Base-by-base conservation (phyloP, 2,329 filamentous ascomycete genomes). In the Claviceps sorghi region DNA sequence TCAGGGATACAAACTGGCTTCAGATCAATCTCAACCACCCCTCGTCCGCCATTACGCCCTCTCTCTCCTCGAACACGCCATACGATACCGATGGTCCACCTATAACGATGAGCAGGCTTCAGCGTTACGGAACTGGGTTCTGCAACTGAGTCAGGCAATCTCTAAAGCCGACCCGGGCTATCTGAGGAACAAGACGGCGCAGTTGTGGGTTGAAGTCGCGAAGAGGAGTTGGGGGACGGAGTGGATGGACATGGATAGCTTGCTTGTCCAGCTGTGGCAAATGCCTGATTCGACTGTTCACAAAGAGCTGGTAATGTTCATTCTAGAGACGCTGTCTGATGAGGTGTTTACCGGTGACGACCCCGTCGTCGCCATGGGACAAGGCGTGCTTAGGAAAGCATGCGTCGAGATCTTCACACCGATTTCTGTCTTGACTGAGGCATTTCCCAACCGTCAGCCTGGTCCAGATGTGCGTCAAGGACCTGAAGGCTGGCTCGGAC, bases 401-500 rank as follows among this genome's bases (percentile, higher is more conserved):
- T 86, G 93, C 62, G 87, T 97, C 56, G 93, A 97, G 65, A 89
- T 97, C 56, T 94, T 95, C 65, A 95, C 90, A 0, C 88, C 93
- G 1, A 75, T 80, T 26, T 70, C 74, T 1, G 83, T 95, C 21
- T 79, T 95, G 52, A 70, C 79, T 56, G 84, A 94, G 57, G 76
- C 84, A 26, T 88, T 89, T 61, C 84, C 87, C 11, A 82, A 84
- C 59, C 77, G 88, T 58, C 83, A 88, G 57, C 65, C 77, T 41
- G 79, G 77, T 47, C 74, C 83, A 29, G 77, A 83, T 50, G 80
- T 95, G 52, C 82, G 91, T 41, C 85, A 72, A 64, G 88, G 86
- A 15, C 74, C 83, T 42, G 87, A 95, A 58, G 94, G 93, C 19
- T 98, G 93, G 93, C 74, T 97, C 34, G 74, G 77, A 52, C 82